phyloP scores from a whole-genome alignment of 345 rosid genomes.

The Lepidium aucheri region DNA sequence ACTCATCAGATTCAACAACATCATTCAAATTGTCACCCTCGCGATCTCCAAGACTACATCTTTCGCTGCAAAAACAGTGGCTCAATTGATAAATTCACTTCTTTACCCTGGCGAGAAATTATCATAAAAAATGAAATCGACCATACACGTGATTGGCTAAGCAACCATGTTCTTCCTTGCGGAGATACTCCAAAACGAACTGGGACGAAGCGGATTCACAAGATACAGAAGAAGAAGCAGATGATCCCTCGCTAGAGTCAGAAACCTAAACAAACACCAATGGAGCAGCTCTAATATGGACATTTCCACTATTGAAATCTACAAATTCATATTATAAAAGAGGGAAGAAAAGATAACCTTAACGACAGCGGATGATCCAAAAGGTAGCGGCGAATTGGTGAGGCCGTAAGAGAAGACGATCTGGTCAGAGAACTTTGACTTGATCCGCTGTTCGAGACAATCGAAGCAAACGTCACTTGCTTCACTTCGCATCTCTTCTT shows the following conservation, averaged over 20 bases:
- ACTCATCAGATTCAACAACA: constrained; percentile 14
- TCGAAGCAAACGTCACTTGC: constrained; percentile 38
- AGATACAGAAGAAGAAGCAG: constrained; percentile 27
- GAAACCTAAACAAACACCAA: constrained; percentile 34
- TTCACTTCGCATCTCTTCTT: constrained; percentile 14
- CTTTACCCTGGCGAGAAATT: background rate
- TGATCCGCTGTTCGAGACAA: constrained; percentile 64
- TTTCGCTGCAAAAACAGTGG: constrained; percentile 31
- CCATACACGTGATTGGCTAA: constrained; percentile 52
- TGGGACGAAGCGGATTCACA: constrained; percentile 27
- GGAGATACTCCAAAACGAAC: constrained; percentile 51
- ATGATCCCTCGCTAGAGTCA: constrained; percentile 33
- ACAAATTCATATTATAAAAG: background rate
- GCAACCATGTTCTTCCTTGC: constrained; percentile 36
- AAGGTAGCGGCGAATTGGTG: constrained; percentile 64
- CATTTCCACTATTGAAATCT: background rate
- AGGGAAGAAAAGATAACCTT: constrained; percentile 31
- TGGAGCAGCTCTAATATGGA: background rate
- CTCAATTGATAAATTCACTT: background rate
- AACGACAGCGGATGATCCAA: constrained; percentile 68
- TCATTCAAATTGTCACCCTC: constrained; percentile 14
- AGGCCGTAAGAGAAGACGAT: constrained; percentile 54
- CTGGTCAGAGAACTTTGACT: constrained; percentile 58
- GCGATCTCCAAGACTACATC: constrained; percentile 22
- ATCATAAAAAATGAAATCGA: background rate